These are phyloP conservation scores for Fonsecaea erecta DNA, from an alignment of 2,329 filamentous ascomycete genomes.

Conservation along the genomic window DNA sequence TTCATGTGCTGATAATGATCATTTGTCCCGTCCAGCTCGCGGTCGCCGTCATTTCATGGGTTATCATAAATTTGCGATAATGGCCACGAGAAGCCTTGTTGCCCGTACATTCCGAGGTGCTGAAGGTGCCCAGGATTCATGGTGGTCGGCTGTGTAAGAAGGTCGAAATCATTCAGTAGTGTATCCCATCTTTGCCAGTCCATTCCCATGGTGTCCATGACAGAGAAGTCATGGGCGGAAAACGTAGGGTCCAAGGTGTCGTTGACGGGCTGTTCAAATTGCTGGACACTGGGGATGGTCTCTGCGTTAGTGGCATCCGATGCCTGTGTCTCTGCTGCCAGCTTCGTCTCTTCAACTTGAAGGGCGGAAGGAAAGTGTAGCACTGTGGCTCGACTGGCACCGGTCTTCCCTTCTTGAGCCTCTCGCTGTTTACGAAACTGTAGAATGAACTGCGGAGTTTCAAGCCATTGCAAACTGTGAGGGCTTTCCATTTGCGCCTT, in stretches of 20 bases:
- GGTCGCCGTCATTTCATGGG: background rate
- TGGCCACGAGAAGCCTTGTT: conserved; percentile 15
- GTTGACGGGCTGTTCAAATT: background rate
- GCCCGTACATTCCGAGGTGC: conserved; percentile 10
- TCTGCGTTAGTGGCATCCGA: background rate
- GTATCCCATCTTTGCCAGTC: conserved; percentile 35
- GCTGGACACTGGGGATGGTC: conserved; percentile 3
- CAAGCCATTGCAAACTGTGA: conserved; percentile 31
- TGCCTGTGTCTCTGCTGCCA: background rate
- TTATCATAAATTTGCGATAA: conserved; percentile 1
- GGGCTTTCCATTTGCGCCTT: conserved; percentile 38
- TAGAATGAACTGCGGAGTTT: conserved; percentile 27
- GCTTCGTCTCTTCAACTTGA: conserved; percentile 7
- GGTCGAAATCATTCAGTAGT: conserved; percentile 27
- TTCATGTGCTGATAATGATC: background rate
- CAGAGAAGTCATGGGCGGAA: conserved; percentile 14
- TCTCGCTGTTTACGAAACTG: conserved; percentile 26
- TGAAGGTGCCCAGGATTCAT: conserved; percentile 6
- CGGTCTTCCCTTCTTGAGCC: conserved; percentile 1
- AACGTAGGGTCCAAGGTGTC: background rate
- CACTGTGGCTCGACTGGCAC: background rate
- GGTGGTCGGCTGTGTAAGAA: background rate
- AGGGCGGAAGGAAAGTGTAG: background rate
- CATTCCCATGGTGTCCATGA: conserved; percentile 23
- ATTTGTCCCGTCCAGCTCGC: background rate